Conservation (phyloP, 495 filamentous ascomycete genomes). For the Lindgomyces ingoldianus region DNA sequence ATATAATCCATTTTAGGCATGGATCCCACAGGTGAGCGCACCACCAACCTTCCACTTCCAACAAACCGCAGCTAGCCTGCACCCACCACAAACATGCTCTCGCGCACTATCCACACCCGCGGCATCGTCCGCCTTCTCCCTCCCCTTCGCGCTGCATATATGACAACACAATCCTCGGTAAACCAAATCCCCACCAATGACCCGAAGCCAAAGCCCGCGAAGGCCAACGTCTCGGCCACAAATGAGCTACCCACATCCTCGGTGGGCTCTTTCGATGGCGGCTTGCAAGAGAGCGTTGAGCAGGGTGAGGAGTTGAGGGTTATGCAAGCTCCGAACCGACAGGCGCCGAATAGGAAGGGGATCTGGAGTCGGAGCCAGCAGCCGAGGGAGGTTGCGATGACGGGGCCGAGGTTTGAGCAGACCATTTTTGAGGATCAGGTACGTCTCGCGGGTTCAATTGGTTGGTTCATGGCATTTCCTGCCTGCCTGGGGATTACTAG, state of each 20-base stretch:
- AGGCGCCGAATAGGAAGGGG: slow-evolving; percentile 81
- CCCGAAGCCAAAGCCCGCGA: slow-evolving; percentile 51
- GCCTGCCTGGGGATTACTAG: neutral
- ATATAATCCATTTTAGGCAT: no score
- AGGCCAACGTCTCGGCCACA: slow-evolving; percentile 60
- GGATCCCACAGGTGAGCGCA: no score
- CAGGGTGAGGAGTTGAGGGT: slow-evolving; percentile 61
- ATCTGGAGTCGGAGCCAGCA: slow-evolving; percentile 85
- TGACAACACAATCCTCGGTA: neutral
- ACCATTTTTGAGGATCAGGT: slow-evolving; percentile 90
- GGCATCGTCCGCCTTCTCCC: slow-evolving; percentile 14
- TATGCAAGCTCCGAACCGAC: slow-evolving; percentile 83
- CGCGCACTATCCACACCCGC: slow-evolving; percentile 28
- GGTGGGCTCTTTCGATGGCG: slow-evolving; percentile 46
- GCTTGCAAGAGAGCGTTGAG: slow-evolving; percentile 59
- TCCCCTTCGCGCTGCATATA: slow-evolving; percentile 23
- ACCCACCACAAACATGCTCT: slow-evolving; percentile 22
- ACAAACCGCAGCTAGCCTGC: slow-evolving; percentile 6
- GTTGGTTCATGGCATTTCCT: neutral
- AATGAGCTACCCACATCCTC: slow-evolving; percentile 60
- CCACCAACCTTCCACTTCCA: neutral
- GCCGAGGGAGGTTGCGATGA: slow-evolving; percentile 78
- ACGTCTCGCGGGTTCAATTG: slow-evolving; percentile 38
- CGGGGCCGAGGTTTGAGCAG: slow-evolving; percentile 93
- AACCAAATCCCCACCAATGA: slow-evolving; percentile 52